phyloP scores from a whole-genome alignment of 192 early-diverging fungal species.

The Thoreauomyces humboldtii region DNA sequence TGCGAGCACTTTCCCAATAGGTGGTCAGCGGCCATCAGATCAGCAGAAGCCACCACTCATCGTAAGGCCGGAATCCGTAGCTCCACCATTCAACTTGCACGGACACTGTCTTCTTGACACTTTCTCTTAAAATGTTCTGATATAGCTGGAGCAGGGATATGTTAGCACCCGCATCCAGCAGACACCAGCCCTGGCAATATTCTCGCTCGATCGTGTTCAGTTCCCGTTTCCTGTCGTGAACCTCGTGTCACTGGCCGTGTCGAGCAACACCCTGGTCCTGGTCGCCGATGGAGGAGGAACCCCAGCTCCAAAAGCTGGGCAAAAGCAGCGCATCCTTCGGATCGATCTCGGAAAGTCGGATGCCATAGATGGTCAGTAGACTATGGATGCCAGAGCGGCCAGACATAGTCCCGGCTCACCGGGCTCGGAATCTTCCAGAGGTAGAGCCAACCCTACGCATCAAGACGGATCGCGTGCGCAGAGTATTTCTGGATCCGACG shows the following conservation, averaged over 20 bases:
- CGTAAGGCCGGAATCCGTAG: neutral
- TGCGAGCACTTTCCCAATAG: neutral
- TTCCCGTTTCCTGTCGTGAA: constrained; percentile 74
- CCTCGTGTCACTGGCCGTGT: constrained; percentile 71
- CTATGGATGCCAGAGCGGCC: neutral
- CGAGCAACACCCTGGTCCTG: constrained; percentile 81
- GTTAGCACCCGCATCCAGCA: constrained; percentile 13
- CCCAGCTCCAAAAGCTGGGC: constrained; percentile 11
- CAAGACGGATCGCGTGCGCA: constrained; percentile 61
- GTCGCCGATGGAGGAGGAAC: constrained; percentile 71
- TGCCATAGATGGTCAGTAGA: constrained; percentile 67
- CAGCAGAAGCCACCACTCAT: neutral
- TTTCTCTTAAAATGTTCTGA: too few relatives aligned
- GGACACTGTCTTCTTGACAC: neutral
- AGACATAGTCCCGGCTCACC: too few relatives aligned
- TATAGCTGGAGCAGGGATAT: constrained; percentile 37
- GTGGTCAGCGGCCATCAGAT: neutral
- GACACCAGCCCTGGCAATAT: constrained; percentile 38
- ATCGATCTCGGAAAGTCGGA: constrained; percentile 87
- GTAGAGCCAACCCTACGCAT: constrained; percentile 66
- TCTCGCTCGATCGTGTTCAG: constrained; percentile 85
- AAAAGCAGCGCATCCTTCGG: constrained; percentile 54
- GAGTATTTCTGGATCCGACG: constrained; percentile 82
- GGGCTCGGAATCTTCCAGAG: too few relatives aligned
- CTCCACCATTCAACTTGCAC: neutral